Evolutionary conservation across 371 early-diverging fungal species (phyloP).

Genomic region (Mortierella sp.): DNA sequence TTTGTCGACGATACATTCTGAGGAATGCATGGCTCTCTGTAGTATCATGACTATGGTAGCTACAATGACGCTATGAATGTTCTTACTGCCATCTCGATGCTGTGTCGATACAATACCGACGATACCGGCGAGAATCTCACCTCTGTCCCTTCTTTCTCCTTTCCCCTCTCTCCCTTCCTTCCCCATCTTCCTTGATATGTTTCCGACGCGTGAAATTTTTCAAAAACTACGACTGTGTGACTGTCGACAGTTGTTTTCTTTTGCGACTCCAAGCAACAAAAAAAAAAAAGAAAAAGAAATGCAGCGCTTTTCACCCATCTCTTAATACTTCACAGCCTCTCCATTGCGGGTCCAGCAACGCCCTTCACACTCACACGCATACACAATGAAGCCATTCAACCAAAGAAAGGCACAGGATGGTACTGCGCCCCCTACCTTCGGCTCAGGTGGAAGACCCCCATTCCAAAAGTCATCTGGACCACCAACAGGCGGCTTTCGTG

Average conservation of each 20-base stretch:
- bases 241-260: conserved; percentile 13
- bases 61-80: not conserved
- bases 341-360: conserved; percentile 5
- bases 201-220: conserved; percentile 4
- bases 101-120: too few relatives aligned
- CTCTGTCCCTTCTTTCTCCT: too few relatives aligned
- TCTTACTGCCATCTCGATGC: not conserved
- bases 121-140: too few relatives aligned
- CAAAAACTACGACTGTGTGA: not conserved
- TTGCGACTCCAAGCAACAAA: not conserved
- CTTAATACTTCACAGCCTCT: not conserved
- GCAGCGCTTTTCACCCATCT: not conserved
- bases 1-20: not conserved
- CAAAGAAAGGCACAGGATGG: conserved; percentile 5
- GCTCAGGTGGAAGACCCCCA: not conserved
- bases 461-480: conserved; percentile 1
- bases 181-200: not conserved
- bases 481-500: not conserved
- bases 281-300: not conserved
- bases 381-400: conserved; percentile 1
- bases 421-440: not conserved
- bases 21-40: not conserved
- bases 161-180: not conserved
- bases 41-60: too few relatives aligned
- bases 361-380: not conserved